These are phyloP conservation scores for Vitis rupestris DNA, from an alignment of 164 flowering plant genomes.

Conservation along the genomic window DNA sequence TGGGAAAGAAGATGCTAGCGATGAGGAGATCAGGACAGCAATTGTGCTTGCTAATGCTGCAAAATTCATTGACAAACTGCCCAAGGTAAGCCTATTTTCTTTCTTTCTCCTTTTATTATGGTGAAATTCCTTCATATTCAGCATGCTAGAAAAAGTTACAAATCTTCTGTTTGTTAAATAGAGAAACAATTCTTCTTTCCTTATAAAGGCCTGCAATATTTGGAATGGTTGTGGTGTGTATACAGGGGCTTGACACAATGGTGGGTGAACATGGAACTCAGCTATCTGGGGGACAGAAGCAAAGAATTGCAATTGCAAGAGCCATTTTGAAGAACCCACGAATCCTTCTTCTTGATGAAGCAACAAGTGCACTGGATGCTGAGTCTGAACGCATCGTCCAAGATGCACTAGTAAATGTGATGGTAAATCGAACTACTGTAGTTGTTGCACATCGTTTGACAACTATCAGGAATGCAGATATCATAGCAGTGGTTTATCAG, in stretches of 20 bases:
- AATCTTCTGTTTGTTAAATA: no score
- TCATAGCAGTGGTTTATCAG: slow-evolving; percentile 14
- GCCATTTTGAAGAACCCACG: no score
- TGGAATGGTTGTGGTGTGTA: no score
- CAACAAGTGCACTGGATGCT: neutral
- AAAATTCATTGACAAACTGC: slow-evolving; percentile 68
- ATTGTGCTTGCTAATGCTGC: slow-evolving; percentile 77
- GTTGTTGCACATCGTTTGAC: slow-evolving; percentile 20
- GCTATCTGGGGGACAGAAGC: no score
- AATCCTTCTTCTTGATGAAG: no score
- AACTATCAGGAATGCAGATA: slow-evolving; percentile 16
- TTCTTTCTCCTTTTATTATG: neutral
- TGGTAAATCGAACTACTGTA: slow-evolving; percentile 14
- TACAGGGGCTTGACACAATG: no score
- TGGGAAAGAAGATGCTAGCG: slow-evolving; percentile 69
- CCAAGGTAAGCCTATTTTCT: slow-evolving; percentile 35
- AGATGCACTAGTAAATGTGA: slow-evolving; percentile 15
- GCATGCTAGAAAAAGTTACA: no score
- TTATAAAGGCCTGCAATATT: no score
- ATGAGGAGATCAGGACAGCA: slow-evolving; percentile 57
- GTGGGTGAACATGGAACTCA: no score
- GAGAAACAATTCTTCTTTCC: no score
- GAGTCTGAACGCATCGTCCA: slow-evolving; percentile 21
- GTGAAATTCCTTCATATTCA: no score
- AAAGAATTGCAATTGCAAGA: no score